A percentile compares a stretch with the other conserved stretches of the same genome.
These are phyloP conservation scores for Theileria sp. DNA, from an alignment of 169 alveolate genomes.

Conservation along the genomic window DNA sequence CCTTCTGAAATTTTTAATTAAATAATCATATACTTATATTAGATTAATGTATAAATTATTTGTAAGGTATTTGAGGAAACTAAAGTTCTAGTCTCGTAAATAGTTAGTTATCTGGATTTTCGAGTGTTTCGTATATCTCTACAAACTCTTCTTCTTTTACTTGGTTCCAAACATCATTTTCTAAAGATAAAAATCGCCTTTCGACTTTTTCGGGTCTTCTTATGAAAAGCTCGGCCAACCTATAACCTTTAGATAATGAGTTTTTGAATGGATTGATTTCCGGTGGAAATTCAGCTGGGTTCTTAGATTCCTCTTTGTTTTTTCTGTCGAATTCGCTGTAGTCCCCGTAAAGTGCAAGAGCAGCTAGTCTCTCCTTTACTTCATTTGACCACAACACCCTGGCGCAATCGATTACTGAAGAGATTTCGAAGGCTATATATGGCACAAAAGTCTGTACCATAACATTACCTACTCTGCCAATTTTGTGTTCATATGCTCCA, in stretches of 20 bases:
- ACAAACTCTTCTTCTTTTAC: background rate
- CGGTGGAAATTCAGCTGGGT: background rate
- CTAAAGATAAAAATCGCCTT: background rate
- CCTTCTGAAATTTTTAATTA: no score
- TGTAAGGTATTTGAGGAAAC: background rate
- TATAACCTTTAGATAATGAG: background rate
- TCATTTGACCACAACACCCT: background rate
- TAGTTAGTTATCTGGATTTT: background rate
- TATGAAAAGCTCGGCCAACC: background rate
- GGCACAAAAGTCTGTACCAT: background rate
- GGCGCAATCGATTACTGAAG: background rate
- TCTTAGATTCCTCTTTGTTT: background rate
- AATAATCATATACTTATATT: background rate
- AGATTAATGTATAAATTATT: background rate
- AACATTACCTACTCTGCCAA: background rate
- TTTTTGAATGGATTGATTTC: background rate
- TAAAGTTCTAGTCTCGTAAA: background rate
- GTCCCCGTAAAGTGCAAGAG: background rate
- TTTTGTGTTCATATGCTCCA: background rate
- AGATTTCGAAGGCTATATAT: background rate
- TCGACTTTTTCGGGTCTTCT: background rate
- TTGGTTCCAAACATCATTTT: background rate
- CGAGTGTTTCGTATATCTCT: background rate
- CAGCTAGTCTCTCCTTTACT: background rate
- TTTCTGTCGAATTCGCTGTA: background rate